phyloP scores from a whole-genome alignment of 495 filamentous ascomycete genomes.

The Trichoderma parareesei region DNA sequence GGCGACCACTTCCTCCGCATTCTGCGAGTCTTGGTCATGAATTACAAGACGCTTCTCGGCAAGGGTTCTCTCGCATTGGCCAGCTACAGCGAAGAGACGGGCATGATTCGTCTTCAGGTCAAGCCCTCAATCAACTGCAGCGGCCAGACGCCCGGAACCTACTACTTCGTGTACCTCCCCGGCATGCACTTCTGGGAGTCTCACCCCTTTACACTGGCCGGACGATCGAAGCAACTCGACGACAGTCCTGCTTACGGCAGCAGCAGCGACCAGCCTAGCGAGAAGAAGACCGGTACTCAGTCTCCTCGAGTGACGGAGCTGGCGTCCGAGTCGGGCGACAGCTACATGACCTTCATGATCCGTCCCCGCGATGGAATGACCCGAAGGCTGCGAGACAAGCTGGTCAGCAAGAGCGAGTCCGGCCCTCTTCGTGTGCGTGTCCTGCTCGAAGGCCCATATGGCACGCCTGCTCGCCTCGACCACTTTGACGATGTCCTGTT shows the following conservation, averaged over 20 bases:
- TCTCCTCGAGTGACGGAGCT: not conserved
- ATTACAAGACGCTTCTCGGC: not conserved
- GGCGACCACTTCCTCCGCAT: not conserved
- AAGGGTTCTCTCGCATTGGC: not conserved
- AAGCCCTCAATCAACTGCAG: conserved; percentile 1
- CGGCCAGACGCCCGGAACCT: not conserved
- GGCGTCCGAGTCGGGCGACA: not conserved
- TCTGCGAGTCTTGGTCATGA: not conserved
- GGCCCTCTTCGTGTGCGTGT: not conserved
- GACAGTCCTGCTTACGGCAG: not conserved
- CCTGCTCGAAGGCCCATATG: not conserved
- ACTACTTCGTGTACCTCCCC: conserved; percentile 1
- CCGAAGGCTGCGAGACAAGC: not conserved
- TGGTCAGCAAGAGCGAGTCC: not conserved
- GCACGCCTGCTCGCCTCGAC: conserved; percentile 3
- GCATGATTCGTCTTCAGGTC: conserved; percentile 1
- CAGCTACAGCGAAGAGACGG: conserved; percentile 6
- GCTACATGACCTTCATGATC: conserved; percentile 3
- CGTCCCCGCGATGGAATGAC: conserved; percentile 7
- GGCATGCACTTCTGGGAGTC: not conserved
- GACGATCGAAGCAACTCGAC: not conserved
- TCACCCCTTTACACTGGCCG: conserved; percentile 1
- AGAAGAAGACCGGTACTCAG: not conserved
- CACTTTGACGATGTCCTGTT: conserved; percentile 4
- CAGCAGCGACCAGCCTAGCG: conserved; percentile 2